phyloP scores from a whole-genome alignment of 2,329 filamentous ascomycete species.

The Gremmenia infestans region DNA sequence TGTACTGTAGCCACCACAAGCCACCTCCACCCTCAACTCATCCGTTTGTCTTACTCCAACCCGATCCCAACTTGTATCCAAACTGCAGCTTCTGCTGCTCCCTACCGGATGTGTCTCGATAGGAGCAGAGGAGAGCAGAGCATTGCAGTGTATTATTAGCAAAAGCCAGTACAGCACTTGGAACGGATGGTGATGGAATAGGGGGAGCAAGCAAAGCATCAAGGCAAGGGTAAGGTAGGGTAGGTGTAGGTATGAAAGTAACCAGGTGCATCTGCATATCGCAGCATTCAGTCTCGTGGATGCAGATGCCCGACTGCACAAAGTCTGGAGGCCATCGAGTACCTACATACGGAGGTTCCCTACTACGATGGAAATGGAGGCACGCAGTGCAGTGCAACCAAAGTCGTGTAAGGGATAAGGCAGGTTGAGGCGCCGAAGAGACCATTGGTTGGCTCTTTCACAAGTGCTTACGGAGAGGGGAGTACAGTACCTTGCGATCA shows the following conservation, averaged over 20 bases:
- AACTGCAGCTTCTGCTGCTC: neutral
- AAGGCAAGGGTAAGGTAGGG: neutral
- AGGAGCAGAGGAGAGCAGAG: neutral
- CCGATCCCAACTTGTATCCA: neutral
- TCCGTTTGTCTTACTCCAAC: neutral
- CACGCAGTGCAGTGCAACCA: neutral
- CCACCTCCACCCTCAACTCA: no score
- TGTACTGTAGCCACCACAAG: no score
- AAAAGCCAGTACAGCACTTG: neutral
- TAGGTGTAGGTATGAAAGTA: neutral
- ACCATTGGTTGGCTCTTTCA: neutral
- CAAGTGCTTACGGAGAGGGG: neutral
- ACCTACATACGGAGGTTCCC: neutral
- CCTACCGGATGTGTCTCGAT: neutral
- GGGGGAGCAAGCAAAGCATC: neutral
- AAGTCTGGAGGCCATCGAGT: neutral
- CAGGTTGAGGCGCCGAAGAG: neutral
- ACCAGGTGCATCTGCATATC: neutral
- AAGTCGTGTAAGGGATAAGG: neutral
- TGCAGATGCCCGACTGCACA: neutral
- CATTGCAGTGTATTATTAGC: no score
- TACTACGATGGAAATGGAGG: neutral
- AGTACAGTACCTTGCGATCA: no score
- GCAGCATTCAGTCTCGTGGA: neutral
- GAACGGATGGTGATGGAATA: neutral